Base-by-base conservation (phyloP, 192 early-diverging fungal genomes). In the Nowakowskiella sp. region DNA sequence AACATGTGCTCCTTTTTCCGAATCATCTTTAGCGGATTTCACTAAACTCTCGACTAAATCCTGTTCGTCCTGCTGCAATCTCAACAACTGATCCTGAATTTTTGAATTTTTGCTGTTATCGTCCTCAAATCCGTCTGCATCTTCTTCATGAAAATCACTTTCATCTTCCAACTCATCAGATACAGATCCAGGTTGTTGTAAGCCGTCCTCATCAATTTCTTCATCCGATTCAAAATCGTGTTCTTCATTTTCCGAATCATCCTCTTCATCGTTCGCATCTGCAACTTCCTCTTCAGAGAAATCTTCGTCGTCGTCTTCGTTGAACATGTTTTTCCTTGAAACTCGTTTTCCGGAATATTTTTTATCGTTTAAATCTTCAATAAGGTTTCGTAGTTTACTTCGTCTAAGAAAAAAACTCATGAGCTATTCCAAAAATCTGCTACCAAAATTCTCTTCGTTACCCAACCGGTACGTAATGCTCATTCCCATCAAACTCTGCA, bases 1-100 rank as follows among this genome's bases (percentile, higher is more conserved):
- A 22, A 96, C 89, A 49, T 94, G 87, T n/a, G 77, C 69, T 25
- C 93, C 94, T 57, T 96, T 96, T 64, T 89, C 90, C 19, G 89
- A 71, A 58, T 95, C 92, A 26, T 73, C 76, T 7, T 81, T 73
- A 0, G 83, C 83, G 16, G 78, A 81, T 61, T 85, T 75, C 25
- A 87, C 78, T 54, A 95, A 78, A 27, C 63, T 82, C 43, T 85
- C 71, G 26, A 95, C 66, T 53, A 97, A 68, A 21, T 86, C 79
- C 60, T 83, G 86, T 66, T 96, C 93, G 51, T 92, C 89, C 27
- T 78, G 71, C 47, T 89, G 79, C 21, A 93, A 74, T 64, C 77
- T 72, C 55, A 74, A 73, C 42, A 97, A 74, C 55, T 92, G 68
- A 42, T 61, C 56, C 16, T 51, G 64, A 19, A 61, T 21, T 19